Base-by-base conservation (phyloP, 345 rosid genomes). In the Citrus hindsii region DNA sequence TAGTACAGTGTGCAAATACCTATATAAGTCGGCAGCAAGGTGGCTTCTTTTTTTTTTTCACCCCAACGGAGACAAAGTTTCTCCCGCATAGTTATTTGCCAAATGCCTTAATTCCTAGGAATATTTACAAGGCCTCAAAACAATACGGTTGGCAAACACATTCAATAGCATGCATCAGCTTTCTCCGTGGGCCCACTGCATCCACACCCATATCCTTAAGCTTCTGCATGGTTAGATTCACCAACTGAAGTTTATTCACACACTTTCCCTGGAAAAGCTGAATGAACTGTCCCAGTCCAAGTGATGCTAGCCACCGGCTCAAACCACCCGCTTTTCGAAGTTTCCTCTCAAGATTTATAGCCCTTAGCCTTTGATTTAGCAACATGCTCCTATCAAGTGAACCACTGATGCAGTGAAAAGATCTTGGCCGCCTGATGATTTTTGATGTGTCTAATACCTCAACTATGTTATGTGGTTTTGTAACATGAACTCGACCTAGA, bases 151-250 rank as follows among this genome's bases (percentile, higher is more conserved):
- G 90, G 67, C 97, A 94, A 32, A 93, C 89, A 22, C 98, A 94
- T 63, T 87, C 88, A n/a, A 94, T 92, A 4, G 97, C 98, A 71
- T 96, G 99, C 85, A 96, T 90, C 82, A 96, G 83, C 84, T 96
- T 96, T 82, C 99, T 90, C 83, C 98, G 89, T 0, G 98, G 98
- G 7, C 98, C 98, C 22, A 96, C 97, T 2, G 97, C 97, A 76
- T 86, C 81, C 21, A 92, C 95, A 74, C 99, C 99, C 99, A 96
- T 96, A 48, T 94, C 93, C 82, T 94, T 96, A 16, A 96, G 95
- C 88, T 96, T 94, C 87, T 91, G 86, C 99, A 94, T 96, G 58
- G 90, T 92, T 76, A 96, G 78, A 82, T 86, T 90, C 77, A 91
- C 95, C 85, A 96, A 75, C 82, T 91, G 94, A 84, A 89, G 92